Evolutionary conservation across 2,329 filamentous ascomycete species (phyloP), one percentile per base, ranked within the genome.

Genomic region (Coniochaeta ligniaria): DNA sequence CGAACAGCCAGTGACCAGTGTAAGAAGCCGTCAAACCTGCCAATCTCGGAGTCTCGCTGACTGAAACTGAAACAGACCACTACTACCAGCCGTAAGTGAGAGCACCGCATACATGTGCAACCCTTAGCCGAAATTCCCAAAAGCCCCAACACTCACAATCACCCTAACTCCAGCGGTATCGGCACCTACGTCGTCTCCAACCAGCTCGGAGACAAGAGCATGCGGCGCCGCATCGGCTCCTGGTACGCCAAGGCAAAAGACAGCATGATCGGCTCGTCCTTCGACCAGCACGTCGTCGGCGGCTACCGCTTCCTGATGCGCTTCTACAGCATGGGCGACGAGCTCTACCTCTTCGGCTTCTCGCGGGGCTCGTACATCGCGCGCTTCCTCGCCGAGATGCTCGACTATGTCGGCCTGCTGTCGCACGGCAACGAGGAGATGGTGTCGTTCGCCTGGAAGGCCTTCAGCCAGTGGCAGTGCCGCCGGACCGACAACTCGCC

Each of bases 391-490:
- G 90, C 91, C 0, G 90, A 95, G 69, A 94, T 94, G 91, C 80
- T 95, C 7, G 90, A 95, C 68, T 87, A 90, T 66, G 86, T 95
- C 60, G 91, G 92, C 1, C 78, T 96, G 0, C 78, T 96, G 16
- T 88, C 87, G 14, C 87, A 90, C 58, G 91, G 91, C 12, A 96
- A 96, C 66, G 90, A 96, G 69, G 91, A 95, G 66, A 88, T 95
- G 86, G 86, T 91, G 58, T 80, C 83, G 4, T 96, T 96, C 70
- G 91, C 90, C 0, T 95, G 91, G 90, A 92, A 90, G 70, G 87
- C 88, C 0, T 92, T 92, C 67, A 83, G 87, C 8, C 85, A 87
- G 69, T 92, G 88, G 87, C 87, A 91, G 68, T 81, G 80, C 50
- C 82, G 87, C 8, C 74, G 79, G 11, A 75, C 78, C 0, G 68